Conservation (phyloP, 2,329 filamentous ascomycete species). For the Dactylellina sp. region DNA sequence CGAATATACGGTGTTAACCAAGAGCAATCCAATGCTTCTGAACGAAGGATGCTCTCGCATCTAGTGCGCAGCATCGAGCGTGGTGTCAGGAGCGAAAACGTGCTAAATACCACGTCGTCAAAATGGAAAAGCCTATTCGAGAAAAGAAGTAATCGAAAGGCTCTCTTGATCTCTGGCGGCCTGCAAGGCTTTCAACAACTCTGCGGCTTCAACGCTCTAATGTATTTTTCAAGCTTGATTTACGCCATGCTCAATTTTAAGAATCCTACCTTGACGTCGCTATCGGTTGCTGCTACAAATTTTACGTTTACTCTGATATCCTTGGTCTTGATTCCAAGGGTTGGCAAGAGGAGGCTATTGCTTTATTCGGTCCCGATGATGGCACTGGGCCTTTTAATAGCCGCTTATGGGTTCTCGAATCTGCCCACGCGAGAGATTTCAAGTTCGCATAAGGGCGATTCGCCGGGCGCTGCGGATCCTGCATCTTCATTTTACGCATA, state of each 20-base stretch:
- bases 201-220: conserved; percentile 89
- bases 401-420: conserved; percentile 75
- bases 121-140: conserved; percentile 56
- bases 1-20: conserved; percentile 70
- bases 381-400: conserved; percentile 77
- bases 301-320: conserved; percentile 82
- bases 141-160: conserved; percentile 72
- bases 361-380: conserved; percentile 87
- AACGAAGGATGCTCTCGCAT: conserved; percentile 46
- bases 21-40: conserved; percentile 27
- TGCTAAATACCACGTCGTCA: conserved; percentile 57
- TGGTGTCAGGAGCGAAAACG: conserved; percentile 70
- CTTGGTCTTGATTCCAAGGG: conserved; percentile 79
- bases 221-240: conserved; percentile 90
- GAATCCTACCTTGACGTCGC: conserved; percentile 81
- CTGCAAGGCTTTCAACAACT: conserved; percentile 89
- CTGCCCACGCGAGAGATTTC: conserved; percentile 63
- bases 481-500: conserved; percentile 61
- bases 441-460: not conserved
- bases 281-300: conserved; percentile 84
- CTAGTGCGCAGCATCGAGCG: conserved; percentile 67
- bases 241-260: conserved; percentile 81
- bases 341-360: conserved; percentile 82
- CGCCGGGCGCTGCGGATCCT: conserved; percentile 37
- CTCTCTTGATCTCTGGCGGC: conserved; percentile 84